Evolutionary conservation across 2,329 filamentous ascomycete species (phyloP), one percentile per base, ranked within the genome.

Genomic region (Lecanosticta acicola): DNA sequence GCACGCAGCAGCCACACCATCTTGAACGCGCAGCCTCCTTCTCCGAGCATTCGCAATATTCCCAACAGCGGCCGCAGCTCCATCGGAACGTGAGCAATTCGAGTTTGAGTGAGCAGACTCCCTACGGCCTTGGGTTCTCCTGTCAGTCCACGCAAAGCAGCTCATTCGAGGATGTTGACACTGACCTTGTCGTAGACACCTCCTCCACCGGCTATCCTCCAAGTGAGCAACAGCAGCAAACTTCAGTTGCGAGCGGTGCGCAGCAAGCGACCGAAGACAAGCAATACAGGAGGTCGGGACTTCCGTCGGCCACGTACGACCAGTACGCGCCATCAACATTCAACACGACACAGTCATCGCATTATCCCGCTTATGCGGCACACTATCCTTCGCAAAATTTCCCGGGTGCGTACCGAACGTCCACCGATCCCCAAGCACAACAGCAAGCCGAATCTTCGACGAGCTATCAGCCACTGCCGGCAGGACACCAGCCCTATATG

Each of bases 41-140:
- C 33, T 56, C 60, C 4, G 59, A 59, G 20, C 58, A 58, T n/a
- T 43, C 48, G 10, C 40, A 42, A 4, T 52, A 53, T 26, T 36
- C 35, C 2, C 46, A 51, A 8, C 55, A 59, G 24, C 47, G 60
- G n/a, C 45, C 54, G 3, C 47, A 51, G 16, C 40, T 45, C n/a
- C 48, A 52, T 13, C 49, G 56, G 26, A 57, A 47, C 26, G 34
- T 55, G 19, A 56, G 52, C 9, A 51, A 48, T 38, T 52, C 58
- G 9, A 50, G 32, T 17, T 39, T 37, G 8, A 41, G 42, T 18
- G 39, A 48, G 9, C 33, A 54, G 26, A 50, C 54, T 5, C 55
- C 61, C 10, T 60, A 63, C 38, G 63, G 63, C 2, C 45, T 65
- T 5, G 61, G 63, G 9, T 59, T 65, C 38, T 57, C 62, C 14